Evolutionary conservation across 495 filamentous ascomycete species (phyloP), one percentile per base, ranked within the genome.

Genomic region (Trichoderma reesei): DNA sequence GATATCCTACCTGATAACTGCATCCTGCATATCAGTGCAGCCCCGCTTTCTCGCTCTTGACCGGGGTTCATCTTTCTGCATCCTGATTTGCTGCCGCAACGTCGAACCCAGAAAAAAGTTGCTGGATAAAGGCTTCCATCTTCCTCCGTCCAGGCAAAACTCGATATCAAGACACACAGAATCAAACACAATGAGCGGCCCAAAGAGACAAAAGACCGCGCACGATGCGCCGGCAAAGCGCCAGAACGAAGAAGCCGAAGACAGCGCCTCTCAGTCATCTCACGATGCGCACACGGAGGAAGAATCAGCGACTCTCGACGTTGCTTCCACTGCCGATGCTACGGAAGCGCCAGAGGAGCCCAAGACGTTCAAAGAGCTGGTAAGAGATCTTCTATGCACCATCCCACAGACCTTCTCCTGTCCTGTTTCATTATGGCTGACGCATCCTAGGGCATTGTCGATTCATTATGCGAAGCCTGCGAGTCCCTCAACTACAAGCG

Each of bases 391-490:
- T 44, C 13, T 5, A 44, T 11, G 13, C 42, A 44, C 4, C 11
- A 44, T 5, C 5, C 41, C 10, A 5, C 10, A 44, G 13, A n/a
- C n/a, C n/a, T n/a, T n/a, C 4, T 5, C 42, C 2, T 18, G 3
- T 7, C 14, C 5, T 3, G n/a, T 48, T 6, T 48, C 5, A n/a
- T 18, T 16, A 10, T 42, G 6, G 16, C 16, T 42, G 7, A 11
- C 16, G 2, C 6, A 6, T 48, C 6, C 1, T 67, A 79, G 74
- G 93, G 94, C 18, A 81, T 98, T 54, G 92, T 95, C 69, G 89
- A 92, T 46, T 82, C 87, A 8, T 81, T 98, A 66, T 92, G 89
- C 70, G 91, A 97, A 64, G 91, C 93, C 4, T 98, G 94, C 71
- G 79, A 78, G 10, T 79, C 81, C 2, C 79, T 97, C 41, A 89